These are phyloP conservation scores for Eurotiales sp. DNA, from an alignment of 2,329 filamentous ascomycete species.

Conservation along the genomic window DNA sequence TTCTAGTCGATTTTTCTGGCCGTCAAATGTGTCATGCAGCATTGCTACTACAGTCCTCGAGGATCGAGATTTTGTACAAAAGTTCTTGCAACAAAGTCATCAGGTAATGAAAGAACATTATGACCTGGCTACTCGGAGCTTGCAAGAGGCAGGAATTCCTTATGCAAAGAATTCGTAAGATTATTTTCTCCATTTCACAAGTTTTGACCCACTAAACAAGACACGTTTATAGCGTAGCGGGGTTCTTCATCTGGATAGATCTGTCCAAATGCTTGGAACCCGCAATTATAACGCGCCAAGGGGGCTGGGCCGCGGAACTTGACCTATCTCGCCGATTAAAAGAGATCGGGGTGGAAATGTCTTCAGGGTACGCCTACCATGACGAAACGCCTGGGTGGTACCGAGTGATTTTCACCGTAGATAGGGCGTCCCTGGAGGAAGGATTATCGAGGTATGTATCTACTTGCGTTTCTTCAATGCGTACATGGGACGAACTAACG, in stretches of 20 bases:
- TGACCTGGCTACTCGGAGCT: slow-evolving; percentile 28
- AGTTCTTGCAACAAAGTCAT: slow-evolving; percentile 24
- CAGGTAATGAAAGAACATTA: slow-evolving; percentile 24
- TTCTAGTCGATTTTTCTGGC: slow-evolving; percentile 25
- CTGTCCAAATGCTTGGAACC: slow-evolving; percentile 23
- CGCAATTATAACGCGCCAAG: background rate
- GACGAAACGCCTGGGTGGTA: slow-evolving; percentile 51
- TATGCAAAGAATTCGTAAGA: slow-evolving; percentile 23
- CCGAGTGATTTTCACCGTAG: slow-evolving; percentile 48
- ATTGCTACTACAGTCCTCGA: slow-evolving; percentile 30
- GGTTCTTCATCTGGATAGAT: slow-evolving; percentile 47
- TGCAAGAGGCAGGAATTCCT: slow-evolving; percentile 35
- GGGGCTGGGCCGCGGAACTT: slow-evolving; percentile 37
- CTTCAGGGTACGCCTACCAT: slow-evolving; percentile 42
- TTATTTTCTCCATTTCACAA: too few species aligned
- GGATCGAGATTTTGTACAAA: slow-evolving; percentile 33
- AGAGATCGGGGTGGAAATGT: slow-evolving; percentile 49
- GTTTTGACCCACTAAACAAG: too few species aligned
- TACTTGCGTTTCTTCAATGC: background rate
- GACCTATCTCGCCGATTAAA: slow-evolving; percentile 43
- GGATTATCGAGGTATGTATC: slow-evolving; percentile 32
- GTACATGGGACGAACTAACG: background rate
- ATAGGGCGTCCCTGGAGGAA: slow-evolving; percentile 32
- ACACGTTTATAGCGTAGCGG: too few species aligned
- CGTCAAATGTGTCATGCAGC: slow-evolving; percentile 25